Conservation (phyloP, 1,284 basidiomycete genomes). For the Phylloporus gajari region DNA sequence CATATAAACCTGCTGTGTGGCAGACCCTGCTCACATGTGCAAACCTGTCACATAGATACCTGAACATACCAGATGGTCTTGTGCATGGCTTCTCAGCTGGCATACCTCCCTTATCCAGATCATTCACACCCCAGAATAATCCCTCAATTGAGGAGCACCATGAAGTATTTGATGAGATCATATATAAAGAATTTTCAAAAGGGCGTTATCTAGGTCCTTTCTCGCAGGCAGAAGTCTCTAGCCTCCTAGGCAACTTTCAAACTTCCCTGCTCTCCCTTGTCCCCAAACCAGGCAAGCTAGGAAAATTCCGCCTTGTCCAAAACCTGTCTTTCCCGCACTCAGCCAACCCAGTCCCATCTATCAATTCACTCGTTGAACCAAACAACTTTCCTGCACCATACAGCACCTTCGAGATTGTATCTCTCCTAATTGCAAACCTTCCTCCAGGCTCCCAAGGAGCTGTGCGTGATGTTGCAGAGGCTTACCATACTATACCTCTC, state of each 20-base stretch:
- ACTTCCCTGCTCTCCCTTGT: no score
- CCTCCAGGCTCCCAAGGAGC: slow-evolving; percentile 10
- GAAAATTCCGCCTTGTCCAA: no score
- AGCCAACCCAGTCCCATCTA: neutral
- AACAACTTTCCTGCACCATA: neutral
- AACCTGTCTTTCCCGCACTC: no score
- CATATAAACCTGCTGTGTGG: neutral
- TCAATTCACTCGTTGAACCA: neutral
- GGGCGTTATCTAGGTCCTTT: no score
- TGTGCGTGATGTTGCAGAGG: slow-evolving; percentile 11
- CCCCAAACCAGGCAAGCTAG: no score
- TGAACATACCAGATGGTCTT: neutral
- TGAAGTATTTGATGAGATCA: no score
- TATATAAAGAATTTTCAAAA: neutral
- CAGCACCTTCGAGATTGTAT: slow-evolving; percentile 8
- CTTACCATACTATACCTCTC: slow-evolving; percentile 12
- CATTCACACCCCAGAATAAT: neutral
- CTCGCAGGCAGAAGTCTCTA: no score
- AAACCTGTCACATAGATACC: neutral
- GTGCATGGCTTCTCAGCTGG: neutral
- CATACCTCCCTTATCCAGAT: neutral
- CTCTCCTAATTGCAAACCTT: neutral
- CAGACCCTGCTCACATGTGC: neutral
- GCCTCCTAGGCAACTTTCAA: neutral
- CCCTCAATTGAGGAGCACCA: neutral